Conservation (phyloP, 225 moss, liverwort and hornwort species). For the Neckera pumila region DNA sequence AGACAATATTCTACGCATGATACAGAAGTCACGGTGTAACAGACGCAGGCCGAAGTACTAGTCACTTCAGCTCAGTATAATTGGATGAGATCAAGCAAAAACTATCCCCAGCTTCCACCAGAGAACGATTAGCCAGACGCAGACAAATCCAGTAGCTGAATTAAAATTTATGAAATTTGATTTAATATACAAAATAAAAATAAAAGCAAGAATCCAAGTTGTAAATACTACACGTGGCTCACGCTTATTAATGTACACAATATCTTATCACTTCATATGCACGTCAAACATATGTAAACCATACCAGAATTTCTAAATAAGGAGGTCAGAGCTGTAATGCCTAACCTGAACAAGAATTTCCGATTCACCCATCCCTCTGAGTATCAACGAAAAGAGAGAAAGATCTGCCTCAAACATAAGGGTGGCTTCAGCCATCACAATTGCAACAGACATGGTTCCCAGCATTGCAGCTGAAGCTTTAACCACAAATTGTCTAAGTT, state of each 20-base stretch:
- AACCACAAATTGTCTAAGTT: slow-evolving; percentile 66
- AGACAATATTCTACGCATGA: not conserved
- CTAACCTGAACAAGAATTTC: slow-evolving; percentile 87
- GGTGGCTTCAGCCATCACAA: slow-evolving; percentile 95
- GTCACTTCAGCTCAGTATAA: not conserved
- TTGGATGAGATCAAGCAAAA: not conserved
- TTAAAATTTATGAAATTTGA: not conserved
- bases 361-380: slow-evolving; percentile 55
- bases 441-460: slow-evolving; percentile 79
- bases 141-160: not conserved
- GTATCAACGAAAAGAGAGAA: slow-evolving; percentile 83
- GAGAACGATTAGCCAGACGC: not conserved
- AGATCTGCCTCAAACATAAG: slow-evolving; percentile 66
- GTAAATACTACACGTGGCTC: not conserved
- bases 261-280: not conserved
- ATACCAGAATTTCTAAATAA: not conserved
- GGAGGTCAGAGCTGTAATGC: not conserved
- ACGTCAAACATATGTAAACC: not conserved
- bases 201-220: not conserved
- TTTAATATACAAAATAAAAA: not conserved
- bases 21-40: not conserved
- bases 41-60: not conserved
- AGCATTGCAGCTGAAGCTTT: slow-evolving; percentile 57
- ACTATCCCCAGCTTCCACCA: not conserved
- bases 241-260: not conserved